A percentile compares a stretch with the other conserved stretches of the same genome.
Conservation (phyloP, 1,139 yeast genomes). For the Taphrina sp. region DNA sequence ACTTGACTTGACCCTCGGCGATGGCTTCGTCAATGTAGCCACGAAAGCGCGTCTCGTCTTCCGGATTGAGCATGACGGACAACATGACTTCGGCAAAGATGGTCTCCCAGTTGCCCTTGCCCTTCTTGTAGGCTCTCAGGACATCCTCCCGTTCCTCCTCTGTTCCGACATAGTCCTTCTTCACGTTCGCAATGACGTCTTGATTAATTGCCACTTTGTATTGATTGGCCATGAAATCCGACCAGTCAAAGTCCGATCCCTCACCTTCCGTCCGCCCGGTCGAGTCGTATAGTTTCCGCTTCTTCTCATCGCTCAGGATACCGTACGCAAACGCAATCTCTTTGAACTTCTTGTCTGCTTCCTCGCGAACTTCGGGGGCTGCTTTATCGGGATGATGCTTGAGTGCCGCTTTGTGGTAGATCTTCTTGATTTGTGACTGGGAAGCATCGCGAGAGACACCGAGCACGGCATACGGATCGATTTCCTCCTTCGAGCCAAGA, state of each 20-base stretch:
- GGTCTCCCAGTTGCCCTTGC: constrained; percentile 66
- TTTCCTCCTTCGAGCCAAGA: constrained; percentile 43
- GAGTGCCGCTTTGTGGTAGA: constrained; percentile 70
- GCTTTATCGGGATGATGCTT: constrained; percentile 77
- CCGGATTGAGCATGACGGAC: constrained; percentile 55
- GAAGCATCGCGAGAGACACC: constrained; percentile 47
- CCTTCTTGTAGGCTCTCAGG: constrained; percentile 55
- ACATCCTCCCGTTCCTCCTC: constrained; percentile 69
- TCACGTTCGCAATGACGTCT: constrained; percentile 73
- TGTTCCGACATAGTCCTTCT: constrained; percentile 58
- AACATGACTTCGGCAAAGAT: constrained; percentile 77
- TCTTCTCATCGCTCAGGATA: constrained; percentile 59
- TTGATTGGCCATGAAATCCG: constrained; percentile 60
- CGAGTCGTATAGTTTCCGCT: constrained; percentile 60
- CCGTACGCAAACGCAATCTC: constrained; percentile 73
- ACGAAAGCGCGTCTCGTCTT: constrained; percentile 57
- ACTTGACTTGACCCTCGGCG: constrained; percentile 45
- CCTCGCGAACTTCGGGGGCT: constrained; percentile 47
- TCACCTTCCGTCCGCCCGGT: constrained; percentile 62
- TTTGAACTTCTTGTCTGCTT: constrained; percentile 57
- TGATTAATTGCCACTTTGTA: constrained; percentile 55
- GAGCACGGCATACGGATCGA: constrained; percentile 67
- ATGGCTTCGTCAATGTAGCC: constrained; percentile 53
- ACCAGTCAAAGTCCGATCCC: constrained; percentile 56
- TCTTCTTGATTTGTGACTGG: constrained; percentile 61